Evolutionary conservation across 1,284 basidiomycete genomes (phyloP).

Genomic region (Schizopora paradoxa): DNA sequence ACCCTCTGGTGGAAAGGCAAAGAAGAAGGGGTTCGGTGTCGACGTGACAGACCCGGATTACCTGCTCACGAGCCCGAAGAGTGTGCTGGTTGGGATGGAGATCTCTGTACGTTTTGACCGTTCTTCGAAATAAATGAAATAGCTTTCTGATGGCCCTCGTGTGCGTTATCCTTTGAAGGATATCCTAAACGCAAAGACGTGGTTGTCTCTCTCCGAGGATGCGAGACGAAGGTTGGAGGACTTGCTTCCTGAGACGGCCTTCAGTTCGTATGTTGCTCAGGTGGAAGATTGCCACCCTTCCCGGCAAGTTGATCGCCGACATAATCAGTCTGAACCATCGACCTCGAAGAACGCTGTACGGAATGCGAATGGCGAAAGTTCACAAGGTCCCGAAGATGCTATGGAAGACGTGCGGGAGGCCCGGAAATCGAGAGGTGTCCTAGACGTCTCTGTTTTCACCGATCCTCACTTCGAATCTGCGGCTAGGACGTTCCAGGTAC

Average conservation of each 20-base stretch:
- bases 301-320: not conserved
- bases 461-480: conserved; percentile 51
- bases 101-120: conserved; percentile 41
- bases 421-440: conserved; percentile 12
- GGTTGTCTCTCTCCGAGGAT: conserved; percentile 43
- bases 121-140: not conserved
- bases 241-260: conserved; percentile 48
- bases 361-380: not conserved
- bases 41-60: conserved; percentile 7
- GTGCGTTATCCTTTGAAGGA: conserved; percentile 32
- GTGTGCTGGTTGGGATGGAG: conserved; percentile 44
- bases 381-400: conserved; percentile 15
- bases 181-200: conserved; percentile 44
- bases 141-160: not conserved
- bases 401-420: conserved; percentile 28
- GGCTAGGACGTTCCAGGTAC: conserved; percentile 45
- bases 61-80: conserved; percentile 45
- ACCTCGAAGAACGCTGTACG: not conserved
- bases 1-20: not conserved
- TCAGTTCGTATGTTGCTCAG: conserved; percentile 32
- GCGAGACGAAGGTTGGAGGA: conserved; percentile 35
- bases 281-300: conserved; percentile 41
- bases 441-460: conserved; percentile 42
- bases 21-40: not conserved
- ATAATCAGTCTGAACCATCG: not conserved